Evolutionary conservation across 1,139 yeast genomes (phyloP).

Genomic region (Protomyces pachydermus): DNA sequence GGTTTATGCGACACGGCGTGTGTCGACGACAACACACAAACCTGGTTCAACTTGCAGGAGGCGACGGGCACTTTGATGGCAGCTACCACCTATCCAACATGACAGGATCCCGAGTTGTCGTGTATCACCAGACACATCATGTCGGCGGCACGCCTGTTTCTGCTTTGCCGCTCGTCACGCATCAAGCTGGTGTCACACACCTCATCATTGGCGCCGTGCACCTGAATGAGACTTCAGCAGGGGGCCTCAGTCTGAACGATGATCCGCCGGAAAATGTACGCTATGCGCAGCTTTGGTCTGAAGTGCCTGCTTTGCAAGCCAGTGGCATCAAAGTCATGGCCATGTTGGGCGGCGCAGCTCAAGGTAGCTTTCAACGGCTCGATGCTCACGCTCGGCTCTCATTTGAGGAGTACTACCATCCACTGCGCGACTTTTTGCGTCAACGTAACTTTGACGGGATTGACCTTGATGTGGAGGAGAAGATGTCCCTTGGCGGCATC

Average conservation of each 20-base stretch:
- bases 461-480: slow-evolving; percentile 18
- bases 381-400: not conserved
- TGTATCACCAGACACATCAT: slow-evolving; percentile 22
- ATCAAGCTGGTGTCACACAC: slow-evolving; percentile 1
- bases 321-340: slow-evolving; percentile 4
- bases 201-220: slow-evolving; percentile 12
- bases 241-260: slow-evolving; percentile 5
- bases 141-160: not conserved
- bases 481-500: slow-evolving; percentile 11
- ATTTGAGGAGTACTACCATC: slow-evolving; percentile 2
- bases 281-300: slow-evolving; percentile 15
- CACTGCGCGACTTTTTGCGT: not conserved
- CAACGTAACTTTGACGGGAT: slow-evolving; percentile 1
- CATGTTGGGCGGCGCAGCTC: slow-evolving; percentile 22
- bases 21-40: not conserved
- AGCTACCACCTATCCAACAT: not conserved
- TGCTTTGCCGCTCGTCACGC: not conserved
- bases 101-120: not conserved
- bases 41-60: not conserved
- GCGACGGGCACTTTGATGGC: not conserved
- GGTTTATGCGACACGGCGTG: not conserved
- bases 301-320: not conserved
- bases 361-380: slow-evolving; percentile 4
- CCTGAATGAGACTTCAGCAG: not conserved
- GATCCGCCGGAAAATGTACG: not conserved